Conservation (phyloP, 768 basidiomycete species). For the Pleurotus ostreatus region DNA sequence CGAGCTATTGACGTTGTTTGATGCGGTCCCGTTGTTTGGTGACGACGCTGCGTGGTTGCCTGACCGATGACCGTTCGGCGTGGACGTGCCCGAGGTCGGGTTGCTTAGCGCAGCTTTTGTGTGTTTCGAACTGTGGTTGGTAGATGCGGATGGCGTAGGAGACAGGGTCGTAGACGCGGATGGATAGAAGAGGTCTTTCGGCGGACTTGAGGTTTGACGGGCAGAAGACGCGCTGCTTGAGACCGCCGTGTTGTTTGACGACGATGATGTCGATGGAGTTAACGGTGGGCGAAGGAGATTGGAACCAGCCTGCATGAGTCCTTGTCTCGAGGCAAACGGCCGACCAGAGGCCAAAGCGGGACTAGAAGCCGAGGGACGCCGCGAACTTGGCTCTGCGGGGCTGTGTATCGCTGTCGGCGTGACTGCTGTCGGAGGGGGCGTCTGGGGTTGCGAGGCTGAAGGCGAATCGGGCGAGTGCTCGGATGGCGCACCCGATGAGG, state of each 20-base stretch:
- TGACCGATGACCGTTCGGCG: slow-evolving; percentile 11
- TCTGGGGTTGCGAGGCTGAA: slow-evolving; percentile 16
- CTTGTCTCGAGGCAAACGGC: neutral
- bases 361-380: slow-evolving; percentile 1
- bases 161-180: slow-evolving; percentile 52
- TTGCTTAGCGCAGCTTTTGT: slow-evolving; percentile 21
- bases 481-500: slow-evolving; percentile 14
- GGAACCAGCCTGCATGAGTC: neutral
- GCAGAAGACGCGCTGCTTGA: slow-evolving; percentile 8
- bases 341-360: neutral
- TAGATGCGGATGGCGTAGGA: slow-evolving; percentile 6
- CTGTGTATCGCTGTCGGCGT: slow-evolving; percentile 18
- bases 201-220: slow-evolving; percentile 13
- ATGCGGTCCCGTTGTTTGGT: neutral
- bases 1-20: neutral
- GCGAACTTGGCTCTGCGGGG: slow-evolving; percentile 16
- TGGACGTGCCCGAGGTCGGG: slow-evolving; percentile 10
- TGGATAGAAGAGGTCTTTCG: slow-evolving; percentile 59
- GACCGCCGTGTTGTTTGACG: slow-evolving; percentile 13
- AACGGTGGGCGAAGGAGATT: neutral
- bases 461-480: slow-evolving; percentile 9
- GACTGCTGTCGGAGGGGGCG: slow-evolving; percentile 23
- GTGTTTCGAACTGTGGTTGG: slow-evolving; percentile 15
- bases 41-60: neutral
- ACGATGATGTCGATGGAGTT: slow-evolving; percentile 16